These are phyloP conservation scores for Hyaloscypha variabilis DNA, from an alignment of 495 filamentous ascomycete species.

Conservation along the genomic window DNA sequence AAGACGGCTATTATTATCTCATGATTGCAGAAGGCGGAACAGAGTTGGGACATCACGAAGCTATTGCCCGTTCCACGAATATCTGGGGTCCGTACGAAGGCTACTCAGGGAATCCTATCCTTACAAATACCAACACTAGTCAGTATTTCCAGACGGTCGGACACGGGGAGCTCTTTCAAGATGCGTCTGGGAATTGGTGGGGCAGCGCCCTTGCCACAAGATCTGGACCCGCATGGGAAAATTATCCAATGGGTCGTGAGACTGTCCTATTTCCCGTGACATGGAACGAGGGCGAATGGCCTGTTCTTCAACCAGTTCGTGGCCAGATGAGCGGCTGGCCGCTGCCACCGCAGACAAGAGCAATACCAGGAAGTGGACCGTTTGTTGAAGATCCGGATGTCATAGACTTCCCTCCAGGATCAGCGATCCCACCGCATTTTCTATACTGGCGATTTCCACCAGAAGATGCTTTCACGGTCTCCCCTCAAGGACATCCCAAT, in stretches of 20 bases:
- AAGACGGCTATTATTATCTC: constrained; percentile 68
- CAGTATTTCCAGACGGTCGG: constrained; percentile 53
- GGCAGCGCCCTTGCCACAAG: constrained; percentile 51
- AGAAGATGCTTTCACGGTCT: constrained; percentile 41
- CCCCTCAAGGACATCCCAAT: constrained; percentile 35
- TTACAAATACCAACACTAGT: constrained; percentile 55
- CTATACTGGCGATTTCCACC: constrained; percentile 51
- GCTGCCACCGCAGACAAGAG: constrained; percentile 34
- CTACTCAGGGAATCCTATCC: constrained; percentile 52
- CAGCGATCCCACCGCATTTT: constrained; percentile 46
- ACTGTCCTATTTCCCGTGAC: constrained; percentile 54
- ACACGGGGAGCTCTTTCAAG: constrained; percentile 53
- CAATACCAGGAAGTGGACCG: constrained; percentile 40
- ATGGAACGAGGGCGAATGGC: constrained; percentile 47
- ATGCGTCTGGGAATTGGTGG: constrained; percentile 56
- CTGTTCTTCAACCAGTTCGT: constrained; percentile 44
- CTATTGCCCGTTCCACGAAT: constrained; percentile 49
- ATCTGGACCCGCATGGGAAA: constrained; percentile 44
- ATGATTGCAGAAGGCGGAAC: constrained; percentile 71
- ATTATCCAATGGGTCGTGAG: constrained; percentile 64
- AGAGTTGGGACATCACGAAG: constrained; percentile 54
- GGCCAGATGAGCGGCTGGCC: constrained; percentile 43
- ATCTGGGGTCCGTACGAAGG: constrained; percentile 59
- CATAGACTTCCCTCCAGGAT: constrained; percentile 41
- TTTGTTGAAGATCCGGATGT: constrained; percentile 42